Conservation (phyloP, 2,329 filamentous ascomycete genomes). For the Bisporella sp. region DNA sequence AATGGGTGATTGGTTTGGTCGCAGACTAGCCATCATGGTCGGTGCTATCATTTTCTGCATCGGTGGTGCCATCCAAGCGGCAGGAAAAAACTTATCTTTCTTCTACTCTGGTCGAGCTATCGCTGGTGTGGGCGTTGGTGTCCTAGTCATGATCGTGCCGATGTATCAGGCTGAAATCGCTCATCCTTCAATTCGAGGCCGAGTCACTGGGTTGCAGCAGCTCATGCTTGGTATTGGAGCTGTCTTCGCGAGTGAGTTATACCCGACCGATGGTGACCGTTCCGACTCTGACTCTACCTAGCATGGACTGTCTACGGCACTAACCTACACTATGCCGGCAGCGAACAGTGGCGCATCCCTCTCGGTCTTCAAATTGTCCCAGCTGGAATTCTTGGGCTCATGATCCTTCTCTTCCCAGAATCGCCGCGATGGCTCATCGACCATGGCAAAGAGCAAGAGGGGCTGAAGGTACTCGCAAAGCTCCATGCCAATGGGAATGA, state of each 20-base stretch:
- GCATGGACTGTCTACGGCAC: neutral
- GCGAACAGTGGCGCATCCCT: conserved; percentile 44
- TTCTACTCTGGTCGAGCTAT: conserved; percentile 63
- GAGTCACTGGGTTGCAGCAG: conserved; percentile 66
- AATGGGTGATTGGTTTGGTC: conserved; percentile 56
- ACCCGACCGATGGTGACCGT: neutral
- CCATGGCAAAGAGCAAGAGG: conserved; percentile 32
- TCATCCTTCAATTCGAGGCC: conserved; percentile 67
- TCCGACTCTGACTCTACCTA: neutral
- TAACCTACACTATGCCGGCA: neutral
- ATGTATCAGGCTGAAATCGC: conserved; percentile 70
- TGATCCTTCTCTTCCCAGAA: conserved; percentile 51
- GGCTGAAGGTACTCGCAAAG: conserved; percentile 32
- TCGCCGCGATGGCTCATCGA: conserved; percentile 43
- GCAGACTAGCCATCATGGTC: conserved; percentile 60
- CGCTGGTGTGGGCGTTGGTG: conserved; percentile 51
- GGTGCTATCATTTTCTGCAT: conserved; percentile 62
- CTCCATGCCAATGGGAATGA: conserved; percentile 30
- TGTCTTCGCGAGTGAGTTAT: conserved; percentile 30
- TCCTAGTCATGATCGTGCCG: conserved; percentile 21
- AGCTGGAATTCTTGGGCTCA: conserved; percentile 45
- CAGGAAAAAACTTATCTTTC: conserved; percentile 46
- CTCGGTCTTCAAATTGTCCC: conserved; percentile 59
- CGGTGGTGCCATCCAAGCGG: conserved; percentile 66
- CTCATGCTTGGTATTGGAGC: conserved; percentile 69